Evolutionary conservation across 306 rosid species (phyloP).

Genomic region (Castanea sativa): DNA sequence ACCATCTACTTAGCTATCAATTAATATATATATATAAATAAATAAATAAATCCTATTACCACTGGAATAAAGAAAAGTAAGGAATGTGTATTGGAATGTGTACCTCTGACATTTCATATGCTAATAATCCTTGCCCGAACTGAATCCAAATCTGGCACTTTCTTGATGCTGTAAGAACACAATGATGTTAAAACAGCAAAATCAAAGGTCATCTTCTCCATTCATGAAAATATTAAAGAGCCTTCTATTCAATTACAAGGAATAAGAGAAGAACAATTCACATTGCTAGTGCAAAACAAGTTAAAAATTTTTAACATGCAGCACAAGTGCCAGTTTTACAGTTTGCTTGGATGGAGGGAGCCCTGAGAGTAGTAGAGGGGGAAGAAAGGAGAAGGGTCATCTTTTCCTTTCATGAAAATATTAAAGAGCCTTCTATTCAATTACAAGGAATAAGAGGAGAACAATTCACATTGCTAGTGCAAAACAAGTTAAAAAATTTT

Average conservation of each 20-base stretch:
- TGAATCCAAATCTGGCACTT: slow-evolving; percentile 37
- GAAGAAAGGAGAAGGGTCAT: no score
- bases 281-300: not conserved
- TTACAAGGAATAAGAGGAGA: not conserved
- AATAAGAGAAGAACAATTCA: not conserved
- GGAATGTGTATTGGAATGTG: not conserved
- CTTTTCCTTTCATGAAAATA: not conserved
- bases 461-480: not conserved
- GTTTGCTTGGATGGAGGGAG: no score
- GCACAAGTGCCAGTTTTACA: not conserved
- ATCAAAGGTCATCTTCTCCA: no score
- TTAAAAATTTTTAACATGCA: not conserved
- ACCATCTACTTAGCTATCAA: no score
- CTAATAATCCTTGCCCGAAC: slow-evolving; percentile 37
- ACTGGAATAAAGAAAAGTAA: no score
- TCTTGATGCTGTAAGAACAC: slow-evolving; percentile 36
- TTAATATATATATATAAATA: no score
- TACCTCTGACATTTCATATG: slow-evolving; percentile 1
- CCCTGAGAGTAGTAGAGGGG: no score
- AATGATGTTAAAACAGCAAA: not conserved
- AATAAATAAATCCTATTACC: no score
- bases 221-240: not conserved
- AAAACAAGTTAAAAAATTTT: not conserved
- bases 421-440: not conserved
- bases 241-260: not conserved